phyloP scores from a whole-genome alignment of 2,329 filamentous ascomycete genomes.

The Elsinoe australis region DNA sequence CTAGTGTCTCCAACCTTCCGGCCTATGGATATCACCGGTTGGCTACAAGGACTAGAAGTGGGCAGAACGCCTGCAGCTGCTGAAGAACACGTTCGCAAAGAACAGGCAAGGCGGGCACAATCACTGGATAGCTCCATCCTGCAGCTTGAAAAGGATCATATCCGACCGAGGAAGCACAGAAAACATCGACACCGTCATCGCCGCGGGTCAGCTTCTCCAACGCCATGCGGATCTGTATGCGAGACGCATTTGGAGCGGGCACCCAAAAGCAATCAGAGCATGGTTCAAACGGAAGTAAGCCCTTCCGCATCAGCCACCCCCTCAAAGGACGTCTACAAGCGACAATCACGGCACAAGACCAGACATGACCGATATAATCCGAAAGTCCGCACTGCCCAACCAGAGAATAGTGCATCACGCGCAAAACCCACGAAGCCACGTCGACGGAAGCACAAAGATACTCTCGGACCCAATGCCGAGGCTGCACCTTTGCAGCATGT shows the following conservation, averaged over 20 bases:
- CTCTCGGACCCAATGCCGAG: not conserved
- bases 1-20: too few species aligned
- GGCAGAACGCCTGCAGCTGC: not conserved
- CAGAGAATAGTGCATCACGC: constrained; percentile 27
- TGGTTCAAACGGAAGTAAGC: too few species aligned
- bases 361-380: constrained; percentile 40
- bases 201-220: too few species aligned
- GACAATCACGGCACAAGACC: constrained; percentile 41
- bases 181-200: not conserved
- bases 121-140: constrained; percentile 1
- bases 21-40: constrained; percentile 7
- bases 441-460: not conserved
- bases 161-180: not conserved
- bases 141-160: not conserved
- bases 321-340: constrained; percentile 30
- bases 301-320: too few species aligned
- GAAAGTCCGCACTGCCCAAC: constrained; percentile 26
- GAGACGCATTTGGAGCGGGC: too few species aligned
- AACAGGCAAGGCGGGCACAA: not conserved
- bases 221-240: too few species aligned
- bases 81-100: not conserved
- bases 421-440: not conserved
- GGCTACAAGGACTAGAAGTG: constrained; percentile 1
- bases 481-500: not conserved
- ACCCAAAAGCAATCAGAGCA: too few species aligned